These are phyloP conservation scores for Boletus sensibilis DNA, from an alignment of 768 basidiomycete genomes.

Conservation along the genomic window DNA sequence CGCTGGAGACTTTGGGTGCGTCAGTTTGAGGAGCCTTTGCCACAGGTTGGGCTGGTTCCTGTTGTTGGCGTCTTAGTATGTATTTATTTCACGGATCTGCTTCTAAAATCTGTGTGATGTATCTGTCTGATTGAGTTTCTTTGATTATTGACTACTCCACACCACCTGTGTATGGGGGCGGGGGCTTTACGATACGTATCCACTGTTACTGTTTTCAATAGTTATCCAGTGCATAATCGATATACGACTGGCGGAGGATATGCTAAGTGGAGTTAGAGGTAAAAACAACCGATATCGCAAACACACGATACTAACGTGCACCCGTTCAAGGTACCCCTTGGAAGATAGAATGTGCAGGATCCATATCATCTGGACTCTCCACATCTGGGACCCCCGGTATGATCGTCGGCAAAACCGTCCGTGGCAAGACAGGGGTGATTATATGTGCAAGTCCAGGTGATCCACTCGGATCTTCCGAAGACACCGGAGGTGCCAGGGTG, in stretches of 20 bases:
- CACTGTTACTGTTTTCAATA: neutral
- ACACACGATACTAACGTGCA: neutral
- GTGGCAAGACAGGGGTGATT: conserved; percentile 12
- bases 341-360: conserved; percentile 15
- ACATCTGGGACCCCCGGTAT: conserved; percentile 21
- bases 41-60: conserved; percentile 5
- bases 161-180: neutral
- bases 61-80: neutral
- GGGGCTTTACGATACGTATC: conserved; percentile 1
- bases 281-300: neutral
- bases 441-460: neutral
- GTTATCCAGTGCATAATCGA: conserved; percentile 1
- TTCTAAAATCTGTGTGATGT: conserved; percentile 1
- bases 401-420: conserved; percentile 16
- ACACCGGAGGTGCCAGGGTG: conserved; percentile 11
- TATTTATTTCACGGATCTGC: conserved; percentile 6
- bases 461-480: neutral
- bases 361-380: conserved; percentile 35
- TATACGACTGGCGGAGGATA: neutral
- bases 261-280: neutral
- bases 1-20: conserved; percentile 65
- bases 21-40: conserved; percentile 23
- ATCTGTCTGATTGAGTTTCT: neutral
- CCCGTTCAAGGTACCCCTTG: neutral
- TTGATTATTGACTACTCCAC: neutral